Evolutionary conservation across 768 basidiomycete species (phyloP), one percentile per base, ranked within the genome.

Genomic region (Tephrocybe sp.): DNA sequence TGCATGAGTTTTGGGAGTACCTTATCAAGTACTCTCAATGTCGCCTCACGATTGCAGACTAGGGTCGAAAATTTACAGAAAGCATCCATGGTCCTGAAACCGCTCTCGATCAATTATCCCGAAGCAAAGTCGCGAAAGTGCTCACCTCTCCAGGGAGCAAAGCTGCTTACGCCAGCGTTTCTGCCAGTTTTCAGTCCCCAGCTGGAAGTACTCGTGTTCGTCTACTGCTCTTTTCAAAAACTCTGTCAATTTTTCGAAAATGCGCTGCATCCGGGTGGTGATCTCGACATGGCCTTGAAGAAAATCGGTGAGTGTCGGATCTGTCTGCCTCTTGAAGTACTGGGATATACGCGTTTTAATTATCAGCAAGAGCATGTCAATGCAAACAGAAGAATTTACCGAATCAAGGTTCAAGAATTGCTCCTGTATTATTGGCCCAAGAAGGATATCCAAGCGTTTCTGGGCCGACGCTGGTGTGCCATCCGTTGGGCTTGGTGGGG

Each of bases 1-100:
- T 74, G 64, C 47, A 63, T 60, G 47, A 73, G 57, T 63, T 74
- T 75, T 36, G 60, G 54, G 30, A 71, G 56, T 8, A 40, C 36
- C 17, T 41, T 61, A 15, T 50, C 41, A 8, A 58, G 45, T 18
- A 48, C 21, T 18, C 21, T 52, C 18, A 47, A 55, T 11, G 50
- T 51, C 18, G 37, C 33, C 3, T 23, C 38, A 33, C 48, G 54
- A 43, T 25, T 43, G 28, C 48, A 50, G 30, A 59, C 42, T 3
- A 32, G 9, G 14, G 17, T 50, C 11, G 47, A 50, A 18, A 59
- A 55, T 24, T 51, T 39, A 25, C 48, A 37, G 21, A 55, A 55
- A 12, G 24, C 45, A 18, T 28, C 46, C 14, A 53, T 53, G 33
- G 54, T 51, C 25, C 55, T 56, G 36, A 24, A 46, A 41, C 11